Conservation (phyloP, 805 yeast genomes). For the Pichia ethanolica region DNA sequence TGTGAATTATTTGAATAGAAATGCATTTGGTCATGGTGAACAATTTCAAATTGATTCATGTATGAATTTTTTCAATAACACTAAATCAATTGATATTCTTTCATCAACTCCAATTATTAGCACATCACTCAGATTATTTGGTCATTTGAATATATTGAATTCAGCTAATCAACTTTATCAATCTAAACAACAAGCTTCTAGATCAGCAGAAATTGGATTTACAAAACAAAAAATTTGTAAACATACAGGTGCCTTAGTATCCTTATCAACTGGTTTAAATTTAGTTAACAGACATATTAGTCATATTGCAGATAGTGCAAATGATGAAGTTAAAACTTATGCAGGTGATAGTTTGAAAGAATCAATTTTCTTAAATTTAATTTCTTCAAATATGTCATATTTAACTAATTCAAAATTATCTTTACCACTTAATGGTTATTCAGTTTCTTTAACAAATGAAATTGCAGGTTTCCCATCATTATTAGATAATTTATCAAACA, state of each 20-base stretch:
- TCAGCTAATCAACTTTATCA: slow-evolving; percentile 45
- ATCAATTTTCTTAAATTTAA: slow-evolving; percentile 37
- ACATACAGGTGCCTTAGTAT: slow-evolving; percentile 8
- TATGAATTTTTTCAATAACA: slow-evolving; percentile 41
- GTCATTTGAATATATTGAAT: slow-evolving; percentile 40
- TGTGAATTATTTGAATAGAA: slow-evolving; percentile 34
- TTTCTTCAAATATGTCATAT: slow-evolving; percentile 37
- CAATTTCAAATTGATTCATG: slow-evolving; percentile 42
- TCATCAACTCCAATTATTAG: slow-evolving; percentile 38
- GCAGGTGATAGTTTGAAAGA: slow-evolving; percentile 61
- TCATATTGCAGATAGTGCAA: slow-evolving; percentile 44
- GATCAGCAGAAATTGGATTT: slow-evolving; percentile 46
- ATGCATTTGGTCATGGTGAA: slow-evolving; percentile 67
- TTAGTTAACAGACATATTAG: slow-evolving; percentile 49
- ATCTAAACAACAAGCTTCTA: slow-evolving; percentile 44
- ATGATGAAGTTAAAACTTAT: slow-evolving; percentile 46
- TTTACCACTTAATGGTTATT: slow-evolving; percentile 41
- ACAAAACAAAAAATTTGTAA: slow-evolving; percentile 21
- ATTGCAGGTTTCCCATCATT: slow-evolving; percentile 27
- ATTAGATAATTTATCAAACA: background rate
- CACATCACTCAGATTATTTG: slow-evolving; percentile 40
- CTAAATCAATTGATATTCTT: slow-evolving; percentile 40
- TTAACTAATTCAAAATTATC: slow-evolving; percentile 26
- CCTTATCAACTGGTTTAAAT: slow-evolving; percentile 46
- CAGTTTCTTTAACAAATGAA: slow-evolving; percentile 38